A percentile compares a stretch with the other conserved stretches of the same genome.
These are phyloP conservation scores for Sextonia rubra DNA, from an alignment of 164 flowering plant genomes.

Conservation along the genomic window DNA sequence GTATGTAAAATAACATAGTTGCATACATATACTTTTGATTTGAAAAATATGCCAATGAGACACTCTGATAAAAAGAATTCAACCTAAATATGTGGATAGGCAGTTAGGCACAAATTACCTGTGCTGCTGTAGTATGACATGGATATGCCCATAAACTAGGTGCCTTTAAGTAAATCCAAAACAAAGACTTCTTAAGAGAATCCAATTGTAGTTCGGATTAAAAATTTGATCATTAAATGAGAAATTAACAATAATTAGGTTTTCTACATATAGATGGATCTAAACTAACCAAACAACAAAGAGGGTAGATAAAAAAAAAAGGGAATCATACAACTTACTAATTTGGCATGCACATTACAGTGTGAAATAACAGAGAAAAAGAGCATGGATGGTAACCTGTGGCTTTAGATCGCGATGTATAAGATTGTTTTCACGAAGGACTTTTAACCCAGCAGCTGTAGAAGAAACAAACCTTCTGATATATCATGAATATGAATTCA, in stretches of 20 bases:
- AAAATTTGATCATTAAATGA: neutral
- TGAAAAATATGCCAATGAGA: neutral
- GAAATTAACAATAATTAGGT: neutral
- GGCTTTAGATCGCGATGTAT: constrained; percentile 95
- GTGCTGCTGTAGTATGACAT: too few species aligned
- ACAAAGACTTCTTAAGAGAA: neutral
- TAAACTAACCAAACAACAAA: neutral
- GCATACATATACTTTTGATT: constrained; percentile 3
- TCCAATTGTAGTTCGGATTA: neutral
- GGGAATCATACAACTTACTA: neutral
- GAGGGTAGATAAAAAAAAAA: neutral
- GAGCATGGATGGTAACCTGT: constrained; percentile 51
- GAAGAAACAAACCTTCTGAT: constrained; percentile 6
- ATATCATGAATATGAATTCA: neutral
- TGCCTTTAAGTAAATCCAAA: neutral
- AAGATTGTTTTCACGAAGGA: constrained; percentile 86
- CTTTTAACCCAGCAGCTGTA: constrained; percentile 77
- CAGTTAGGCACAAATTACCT: neutral
- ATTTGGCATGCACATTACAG: neutral
- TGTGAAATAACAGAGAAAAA: neutral
- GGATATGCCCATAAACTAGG: neutral
- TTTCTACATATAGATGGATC: neutral
- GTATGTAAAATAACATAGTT: constrained; percentile 10
- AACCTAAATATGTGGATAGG: neutral
- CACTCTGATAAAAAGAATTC: constrained; percentile 6